A percentile compares a stretch with the other conserved stretches of the same genome.
Evolutionary conservation across 208 protist genomes (phyloP).

Genomic region (Leptomonas pyrrhocoris): DNA sequence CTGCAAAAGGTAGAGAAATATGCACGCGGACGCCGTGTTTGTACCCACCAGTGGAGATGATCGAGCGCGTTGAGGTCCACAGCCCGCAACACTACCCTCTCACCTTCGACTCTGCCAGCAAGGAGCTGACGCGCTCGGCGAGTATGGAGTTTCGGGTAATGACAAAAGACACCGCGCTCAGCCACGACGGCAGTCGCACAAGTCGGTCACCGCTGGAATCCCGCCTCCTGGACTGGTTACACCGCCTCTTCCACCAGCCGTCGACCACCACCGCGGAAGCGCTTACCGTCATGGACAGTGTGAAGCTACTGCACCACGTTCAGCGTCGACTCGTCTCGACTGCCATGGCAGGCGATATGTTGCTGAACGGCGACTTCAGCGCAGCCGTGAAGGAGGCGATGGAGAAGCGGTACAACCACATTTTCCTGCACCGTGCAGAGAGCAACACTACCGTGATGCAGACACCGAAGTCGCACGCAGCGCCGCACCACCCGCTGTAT

Average conservation of each 20-base stretch:
- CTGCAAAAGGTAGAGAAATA: slow-evolving; percentile 34
- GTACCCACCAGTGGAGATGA: slow-evolving; percentile 64
- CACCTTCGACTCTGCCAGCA: slow-evolving; percentile 24
- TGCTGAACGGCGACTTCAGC: slow-evolving; percentile 61
- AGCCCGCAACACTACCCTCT: slow-evolving; percentile 68
- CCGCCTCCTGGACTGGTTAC: slow-evolving; percentile 64
- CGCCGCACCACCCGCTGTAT: slow-evolving; percentile 37
- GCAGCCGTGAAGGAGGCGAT: slow-evolving; percentile 45
- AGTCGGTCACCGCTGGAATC: slow-evolving; percentile 35
- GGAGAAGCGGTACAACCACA: slow-evolving; percentile 52
- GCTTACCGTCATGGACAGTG: slow-evolving; percentile 62
- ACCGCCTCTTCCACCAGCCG: slow-evolving; percentile 52
- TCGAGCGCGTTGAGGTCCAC: slow-evolving; percentile 76
- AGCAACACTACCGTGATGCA: neutral
- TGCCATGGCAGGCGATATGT: slow-evolving; percentile 24
- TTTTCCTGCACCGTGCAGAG: slow-evolving; percentile 38
- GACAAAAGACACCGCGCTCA: slow-evolving; percentile 15
- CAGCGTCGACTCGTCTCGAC: slow-evolving; percentile 8
- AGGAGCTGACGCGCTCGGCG: slow-evolving; percentile 18
- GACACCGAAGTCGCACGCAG: neutral
- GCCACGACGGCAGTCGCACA: neutral
- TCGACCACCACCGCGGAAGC: slow-evolving; percentile 32
- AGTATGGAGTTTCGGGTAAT: slow-evolving; percentile 30
- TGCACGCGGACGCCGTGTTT: slow-evolving; percentile 74
- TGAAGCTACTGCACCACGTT: slow-evolving; percentile 46